Evolutionary conservation across 257 asterid species (phyloP).

Genomic region (Forsythia suspensa): DNA sequence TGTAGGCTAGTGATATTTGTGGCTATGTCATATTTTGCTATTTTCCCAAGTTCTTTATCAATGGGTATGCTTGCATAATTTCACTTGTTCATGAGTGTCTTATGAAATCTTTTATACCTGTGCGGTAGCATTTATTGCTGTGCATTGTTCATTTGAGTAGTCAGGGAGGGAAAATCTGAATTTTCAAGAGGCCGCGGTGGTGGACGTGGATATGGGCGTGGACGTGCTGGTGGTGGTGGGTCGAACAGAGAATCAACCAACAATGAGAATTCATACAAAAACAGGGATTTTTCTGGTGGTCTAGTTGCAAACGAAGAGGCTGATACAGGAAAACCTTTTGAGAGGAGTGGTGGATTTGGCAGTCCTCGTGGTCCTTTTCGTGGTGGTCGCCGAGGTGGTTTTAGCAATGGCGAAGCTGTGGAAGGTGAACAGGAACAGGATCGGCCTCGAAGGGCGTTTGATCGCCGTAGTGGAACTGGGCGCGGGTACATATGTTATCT

Average conservation of each 20-base stretch:
- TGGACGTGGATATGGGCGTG: conserved; percentile 69
- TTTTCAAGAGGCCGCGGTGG: conserved; percentile 62
- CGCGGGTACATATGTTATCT: conserved; percentile 50
- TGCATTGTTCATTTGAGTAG: conserved; percentile 34
- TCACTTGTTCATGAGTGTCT: neutral
- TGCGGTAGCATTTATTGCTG: neutral
- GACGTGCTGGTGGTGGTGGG: conserved; percentile 64
- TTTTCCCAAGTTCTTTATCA: neutral
- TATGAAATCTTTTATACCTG: neutral
- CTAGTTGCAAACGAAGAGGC: conserved; percentile 45
- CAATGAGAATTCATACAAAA: conserved; percentile 42
- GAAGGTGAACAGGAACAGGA: conserved; percentile 50
- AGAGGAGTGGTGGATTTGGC: conserved; percentile 69
- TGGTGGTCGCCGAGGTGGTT: conserved; percentile 73
- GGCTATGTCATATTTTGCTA: neutral
- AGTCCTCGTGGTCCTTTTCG: conserved; percentile 63
- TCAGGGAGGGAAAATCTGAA: conserved; percentile 65
- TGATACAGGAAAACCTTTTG: conserved; percentile 53
- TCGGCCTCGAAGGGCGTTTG: conserved; percentile 65
- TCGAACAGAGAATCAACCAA: conserved; percentile 47
- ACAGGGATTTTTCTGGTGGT: conserved; percentile 51
- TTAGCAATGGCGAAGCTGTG: conserved; percentile 60
- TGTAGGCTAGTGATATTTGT: neutral
- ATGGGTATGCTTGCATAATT: neutral
- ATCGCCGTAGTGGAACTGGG: conserved; percentile 77